Conservation (phyloP, 2,329 filamentous ascomycete genomes). For the Fusarium austroafricanum region DNA sequence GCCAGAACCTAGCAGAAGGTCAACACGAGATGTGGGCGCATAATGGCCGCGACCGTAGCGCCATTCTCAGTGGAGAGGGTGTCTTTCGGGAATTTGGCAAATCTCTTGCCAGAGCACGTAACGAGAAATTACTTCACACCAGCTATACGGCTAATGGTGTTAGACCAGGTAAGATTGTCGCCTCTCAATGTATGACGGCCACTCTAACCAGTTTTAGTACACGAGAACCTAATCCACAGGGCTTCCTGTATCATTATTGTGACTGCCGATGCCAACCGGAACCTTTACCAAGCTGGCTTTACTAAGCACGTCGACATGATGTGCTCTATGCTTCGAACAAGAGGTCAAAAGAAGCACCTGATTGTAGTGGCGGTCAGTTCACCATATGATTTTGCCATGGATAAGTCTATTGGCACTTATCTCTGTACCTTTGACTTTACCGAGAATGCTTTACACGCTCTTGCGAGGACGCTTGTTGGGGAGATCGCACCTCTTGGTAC, state of each 20-base stretch:
- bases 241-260: constrained; percentile 90
- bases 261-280: constrained; percentile 93
- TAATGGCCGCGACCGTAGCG: constrained; percentile 62
- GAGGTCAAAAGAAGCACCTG: constrained; percentile 86
- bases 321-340: constrained; percentile 82
- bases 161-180: constrained; percentile 67
- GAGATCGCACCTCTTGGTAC: constrained; percentile 72
- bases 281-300: constrained; percentile 93
- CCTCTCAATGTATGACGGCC: no score
- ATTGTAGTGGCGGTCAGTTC: constrained; percentile 94
- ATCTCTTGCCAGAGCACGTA: constrained; percentile 85
- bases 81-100: constrained; percentile 92
- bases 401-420: constrained; percentile 89
- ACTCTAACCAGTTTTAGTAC: constrained; percentile 62
- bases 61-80: constrained; percentile 90
- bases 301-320: constrained; percentile 97
- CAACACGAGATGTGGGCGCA: constrained; percentile 68
- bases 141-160: constrained; percentile 96
- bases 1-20: constrained; percentile 49
- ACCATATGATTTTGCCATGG: constrained; percentile 96
- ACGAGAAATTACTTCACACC: constrained; percentile 89
- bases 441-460: constrained; percentile 85
- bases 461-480: constrained; percentile 86
- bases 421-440: constrained; percentile 97
- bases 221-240: constrained; percentile 91